Evolutionary conservation across 2,329 filamentous ascomycete species (phyloP), one percentile per base, ranked within the genome.

Genomic region (Claviceps quebecensis): DNA sequence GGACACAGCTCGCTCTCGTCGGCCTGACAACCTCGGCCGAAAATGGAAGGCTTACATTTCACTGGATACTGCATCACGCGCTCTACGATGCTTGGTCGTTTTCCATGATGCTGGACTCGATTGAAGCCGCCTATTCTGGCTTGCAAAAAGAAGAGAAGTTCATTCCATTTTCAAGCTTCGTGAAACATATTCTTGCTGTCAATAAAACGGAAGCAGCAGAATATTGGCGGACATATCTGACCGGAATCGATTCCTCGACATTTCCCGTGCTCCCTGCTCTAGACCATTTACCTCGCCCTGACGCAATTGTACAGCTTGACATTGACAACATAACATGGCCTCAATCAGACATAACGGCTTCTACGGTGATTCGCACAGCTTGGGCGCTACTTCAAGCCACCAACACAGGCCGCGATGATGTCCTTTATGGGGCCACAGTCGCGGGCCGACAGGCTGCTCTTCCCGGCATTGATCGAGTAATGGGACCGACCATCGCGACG

Each of bases 1-100:
- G 71, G 8, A 65, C 60, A 41, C 63, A 67, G 2, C 61, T 75
- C 2, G 64, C 69, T 69, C 48, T 67, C 64, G 3, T 58, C 73
- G 7, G 57, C 72, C 3, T 48, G 56, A 3, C 60, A 64, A 23
- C 57, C 60, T 4, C 53, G 26, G 58, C 58, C 47, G 53, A 6
- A 8, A 59, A 68, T 52, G 67, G 74, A 53, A 64, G 74, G 17
- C 8, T 29, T 9, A 29, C 9, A 60, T 71, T 56, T 70, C 69
- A 44, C 4, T 19, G 47, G 47, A 52, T 40, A 0, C 68, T 72
- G 58, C 74, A 76, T 53, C 75, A 78, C 52, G 71, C 70, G 7
- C 58, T 77, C 0, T 78, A 78, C 50, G 76, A 79, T 45, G 75
- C 51, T 16, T 56, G 53, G 55, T 55, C 73, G 8, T 72, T 73